Percentiles rank a stretch among this genome's conserved stretches.
Conservation (phyloP, 1,284 basidiomycete genomes). For the Heliocybe sulcata region DNA sequence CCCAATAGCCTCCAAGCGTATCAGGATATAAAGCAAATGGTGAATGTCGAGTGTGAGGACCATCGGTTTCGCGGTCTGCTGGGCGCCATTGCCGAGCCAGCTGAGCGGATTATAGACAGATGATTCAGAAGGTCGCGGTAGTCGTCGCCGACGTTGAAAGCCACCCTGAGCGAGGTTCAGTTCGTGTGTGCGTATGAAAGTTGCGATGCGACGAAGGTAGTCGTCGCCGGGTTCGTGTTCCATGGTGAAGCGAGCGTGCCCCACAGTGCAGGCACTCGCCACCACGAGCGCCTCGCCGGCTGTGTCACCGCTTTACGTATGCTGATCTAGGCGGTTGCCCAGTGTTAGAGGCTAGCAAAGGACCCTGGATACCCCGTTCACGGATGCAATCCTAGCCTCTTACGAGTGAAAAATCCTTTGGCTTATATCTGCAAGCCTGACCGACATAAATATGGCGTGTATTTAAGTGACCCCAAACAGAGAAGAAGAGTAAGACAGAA, state of each 20-base stretch:
- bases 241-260: slow-evolving; percentile 30
- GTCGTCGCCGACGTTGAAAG: slow-evolving; percentile 40
- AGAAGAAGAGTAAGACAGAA: no score
- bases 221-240: slow-evolving; percentile 64
- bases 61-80: slow-evolving; percentile 41
- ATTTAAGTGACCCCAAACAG: no score
- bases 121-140: slow-evolving; percentile 29
- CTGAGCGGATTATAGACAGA: slow-evolving; percentile 51
- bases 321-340: neutral
- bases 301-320: neutral
- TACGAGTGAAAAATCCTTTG: no score
- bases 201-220: slow-evolving; percentile 60
- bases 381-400: no score
- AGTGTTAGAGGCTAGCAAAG: no score
- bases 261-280: neutral
- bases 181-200: slow-evolving; percentile 67
- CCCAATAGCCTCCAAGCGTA: slow-evolving; percentile 77
- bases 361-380: no score
- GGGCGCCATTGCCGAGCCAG: slow-evolving; percentile 44
- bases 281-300: neutral
- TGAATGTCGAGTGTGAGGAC: slow-evolving; percentile 71
- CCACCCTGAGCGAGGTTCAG: slow-evolving; percentile 59
- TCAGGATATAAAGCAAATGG: slow-evolving; percentile 83
- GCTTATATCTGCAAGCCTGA: no score
- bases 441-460: no score